Conservation (phyloP, 2,329 filamentous ascomycete species). For the Penicillium sclerotigenum region DNA sequence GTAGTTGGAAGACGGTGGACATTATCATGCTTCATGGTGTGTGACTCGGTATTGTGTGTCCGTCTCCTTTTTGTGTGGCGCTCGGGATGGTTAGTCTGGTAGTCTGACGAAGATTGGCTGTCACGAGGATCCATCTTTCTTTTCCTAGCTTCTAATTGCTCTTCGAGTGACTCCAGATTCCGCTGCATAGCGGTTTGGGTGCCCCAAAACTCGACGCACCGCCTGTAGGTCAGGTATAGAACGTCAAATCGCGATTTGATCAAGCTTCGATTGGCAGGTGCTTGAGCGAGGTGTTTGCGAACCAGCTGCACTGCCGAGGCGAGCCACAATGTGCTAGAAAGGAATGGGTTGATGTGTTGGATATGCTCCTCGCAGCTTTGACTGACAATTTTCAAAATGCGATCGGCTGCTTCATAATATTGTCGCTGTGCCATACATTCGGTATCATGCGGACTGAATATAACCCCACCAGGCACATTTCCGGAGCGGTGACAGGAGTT, state of each 20-base stretch:
- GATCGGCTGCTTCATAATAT: not conserved
- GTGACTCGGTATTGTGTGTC: not conserved
- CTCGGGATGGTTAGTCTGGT: no score
- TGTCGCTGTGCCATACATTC: not conserved
- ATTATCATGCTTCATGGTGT: not conserved
- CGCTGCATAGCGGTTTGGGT: not conserved
- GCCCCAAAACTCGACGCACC: not conserved
- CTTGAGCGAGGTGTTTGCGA: not conserved
- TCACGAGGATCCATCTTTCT: not conserved
- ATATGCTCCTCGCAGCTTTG: not conserved
- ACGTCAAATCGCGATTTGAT: not conserved
- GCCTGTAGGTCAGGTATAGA: not conserved
- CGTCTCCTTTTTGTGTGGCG: no score
- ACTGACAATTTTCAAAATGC: not conserved
- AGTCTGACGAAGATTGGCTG: not conserved
- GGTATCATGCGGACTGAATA: not conserved
- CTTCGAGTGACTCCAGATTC: not conserved
- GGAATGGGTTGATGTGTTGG: no score
- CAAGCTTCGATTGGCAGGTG: not conserved
- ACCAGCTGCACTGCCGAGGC: no score
- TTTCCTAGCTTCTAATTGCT: not conserved
- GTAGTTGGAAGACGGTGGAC: no score
- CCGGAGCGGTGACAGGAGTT: not conserved
- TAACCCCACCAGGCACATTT: not conserved
- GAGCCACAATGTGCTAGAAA: no score